phyloP scores from a whole-genome alignment of 192 early-diverging fungal genomes.

The Podila clonocystis region DNA sequence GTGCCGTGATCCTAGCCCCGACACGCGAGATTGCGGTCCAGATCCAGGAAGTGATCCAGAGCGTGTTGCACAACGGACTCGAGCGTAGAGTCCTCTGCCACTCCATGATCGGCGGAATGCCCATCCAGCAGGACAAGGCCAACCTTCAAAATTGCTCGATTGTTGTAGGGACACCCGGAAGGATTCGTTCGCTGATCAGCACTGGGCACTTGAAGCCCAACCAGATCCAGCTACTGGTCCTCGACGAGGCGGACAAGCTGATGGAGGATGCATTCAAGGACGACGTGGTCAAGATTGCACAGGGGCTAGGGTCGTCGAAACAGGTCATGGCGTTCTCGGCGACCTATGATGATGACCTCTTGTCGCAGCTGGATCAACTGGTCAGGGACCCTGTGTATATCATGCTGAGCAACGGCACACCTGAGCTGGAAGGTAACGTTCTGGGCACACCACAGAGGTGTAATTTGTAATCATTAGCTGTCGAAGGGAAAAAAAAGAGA shows the following conservation, averaged over 20 bases:
- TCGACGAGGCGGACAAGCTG: constrained; percentile 73
- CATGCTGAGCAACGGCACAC: constrained; percentile 57
- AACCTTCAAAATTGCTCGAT: constrained; percentile 61
- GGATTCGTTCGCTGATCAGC: constrained; percentile 56
- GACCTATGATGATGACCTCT: constrained; percentile 61
- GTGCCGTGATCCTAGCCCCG: constrained; percentile 66
- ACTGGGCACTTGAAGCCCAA: constrained; percentile 44
- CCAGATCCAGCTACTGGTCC: constrained; percentile 57
- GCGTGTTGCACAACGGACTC: constrained; percentile 39
- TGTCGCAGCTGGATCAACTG: constrained; percentile 45
- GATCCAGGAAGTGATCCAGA: constrained; percentile 63
- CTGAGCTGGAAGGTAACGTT: constrained; percentile 58
- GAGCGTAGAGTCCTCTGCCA: constrained; percentile 44
- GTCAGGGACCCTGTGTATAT: constrained; percentile 61
- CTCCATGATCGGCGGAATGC: constrained; percentile 66
- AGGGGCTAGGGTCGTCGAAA: constrained; percentile 51
- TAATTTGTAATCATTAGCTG: neutral
- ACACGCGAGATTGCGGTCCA: constrained; percentile 73
- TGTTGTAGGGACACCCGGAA: constrained; percentile 62
- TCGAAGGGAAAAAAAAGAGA: too few species aligned
- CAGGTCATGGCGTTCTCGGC: constrained; percentile 71
- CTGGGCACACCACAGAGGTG: neutral
- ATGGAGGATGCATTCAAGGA: constrained; percentile 60
- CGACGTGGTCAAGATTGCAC: constrained; percentile 44
- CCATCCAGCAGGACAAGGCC: constrained; percentile 52